These are phyloP conservation scores for Eutrema salsugineum DNA, from an alignment of 441 rosid species.

Conservation along the genomic window DNA sequence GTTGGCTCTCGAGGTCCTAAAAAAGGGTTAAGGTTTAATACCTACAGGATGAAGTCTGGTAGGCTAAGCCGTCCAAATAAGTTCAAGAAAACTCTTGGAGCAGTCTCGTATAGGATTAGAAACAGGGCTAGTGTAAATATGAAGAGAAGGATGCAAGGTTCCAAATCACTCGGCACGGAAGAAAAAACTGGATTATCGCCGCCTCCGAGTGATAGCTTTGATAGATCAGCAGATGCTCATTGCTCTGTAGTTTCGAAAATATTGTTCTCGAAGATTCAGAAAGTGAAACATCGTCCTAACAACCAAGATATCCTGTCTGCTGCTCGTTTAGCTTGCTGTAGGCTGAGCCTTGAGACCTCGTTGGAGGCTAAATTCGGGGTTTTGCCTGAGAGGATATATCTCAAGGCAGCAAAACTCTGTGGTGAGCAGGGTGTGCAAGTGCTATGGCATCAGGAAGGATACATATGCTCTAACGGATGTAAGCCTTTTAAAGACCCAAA, in stretches of 20 bases:
- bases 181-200: slow-evolving; percentile 38
- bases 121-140: slow-evolving; percentile 55
- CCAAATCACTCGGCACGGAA: slow-evolving; percentile 45
- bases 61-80: slow-evolving; percentile 80
- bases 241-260: slow-evolving; percentile 74
- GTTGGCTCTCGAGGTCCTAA: slow-evolving; percentile 62
- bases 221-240: slow-evolving; percentile 58
- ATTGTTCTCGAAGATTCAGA: slow-evolving; percentile 63
- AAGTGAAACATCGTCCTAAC: slow-evolving; percentile 87
- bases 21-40: slow-evolving; percentile 67
- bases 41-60: slow-evolving; percentile 85
- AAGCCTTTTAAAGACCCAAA: slow-evolving; percentile 47
- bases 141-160: slow-evolving; percentile 74
- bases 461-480: slow-evolving; percentile 82
- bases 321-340: slow-evolving; percentile 92
- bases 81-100: slow-evolving; percentile 81
- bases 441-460: slow-evolving; percentile 87
- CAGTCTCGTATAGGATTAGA: slow-evolving; percentile 75
- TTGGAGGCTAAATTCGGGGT: slow-evolving; percentile 73
- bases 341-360: slow-evolving; percentile 67
- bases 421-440: slow-evolving; percentile 85
- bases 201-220: slow-evolving; percentile 38
- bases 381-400: slow-evolving; percentile 72
- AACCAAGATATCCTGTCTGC: slow-evolving; percentile 74
- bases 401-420: slow-evolving; percentile 95